A percentile compares a stretch with the other conserved stretches of the same genome.
These are phyloP conservation scores for Thuidium tamariscinum DNA, from an alignment of 225 moss, liverwort and hornwort genomes.

Conservation along the genomic window DNA sequence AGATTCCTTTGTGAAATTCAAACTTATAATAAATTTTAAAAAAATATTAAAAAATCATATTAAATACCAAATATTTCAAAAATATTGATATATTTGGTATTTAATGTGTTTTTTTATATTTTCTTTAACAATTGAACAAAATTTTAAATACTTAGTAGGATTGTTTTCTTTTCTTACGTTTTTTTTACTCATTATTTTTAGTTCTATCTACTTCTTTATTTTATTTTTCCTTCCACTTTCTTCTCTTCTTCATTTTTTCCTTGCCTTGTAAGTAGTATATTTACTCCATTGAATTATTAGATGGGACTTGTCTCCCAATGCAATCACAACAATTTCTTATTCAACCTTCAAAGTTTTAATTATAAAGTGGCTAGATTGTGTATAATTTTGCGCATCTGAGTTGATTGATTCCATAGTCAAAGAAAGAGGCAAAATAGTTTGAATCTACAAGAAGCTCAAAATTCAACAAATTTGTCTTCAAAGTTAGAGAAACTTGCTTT, in stretches of 20 bases:
- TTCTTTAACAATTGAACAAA: too few species aligned
- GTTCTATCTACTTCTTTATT: not conserved
- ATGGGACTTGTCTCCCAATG: fast-evolving
- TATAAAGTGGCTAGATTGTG: too few species aligned
- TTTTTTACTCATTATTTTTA: not conserved
- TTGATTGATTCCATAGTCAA: fast-evolving
- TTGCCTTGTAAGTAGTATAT: fast-evolving
- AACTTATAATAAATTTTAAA: too few species aligned
- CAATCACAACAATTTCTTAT: not conserved
- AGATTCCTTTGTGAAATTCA: too few species aligned
- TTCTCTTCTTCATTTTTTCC: fast-evolving
- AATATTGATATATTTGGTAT: too few species aligned
- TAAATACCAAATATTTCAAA: too few species aligned
- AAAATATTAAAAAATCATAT: too few species aligned
- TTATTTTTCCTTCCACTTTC: not conserved
- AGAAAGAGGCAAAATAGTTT: fast-evolving
- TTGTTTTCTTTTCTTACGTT: not conserved
- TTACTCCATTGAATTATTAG: not conserved
- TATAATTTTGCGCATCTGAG: fast-evolving
- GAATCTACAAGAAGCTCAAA: not conserved
- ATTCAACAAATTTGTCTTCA: not conserved
- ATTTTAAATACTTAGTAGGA: too few species aligned
- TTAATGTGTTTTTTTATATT: too few species aligned
- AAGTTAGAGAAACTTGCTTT: not conserved
- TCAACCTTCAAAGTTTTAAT: not conserved